Percentiles rank a stretch among this genome's conserved stretches.
Conservation (phyloP, 805 yeast genomes). For the Wickerhamiella bombiphila region DNA sequence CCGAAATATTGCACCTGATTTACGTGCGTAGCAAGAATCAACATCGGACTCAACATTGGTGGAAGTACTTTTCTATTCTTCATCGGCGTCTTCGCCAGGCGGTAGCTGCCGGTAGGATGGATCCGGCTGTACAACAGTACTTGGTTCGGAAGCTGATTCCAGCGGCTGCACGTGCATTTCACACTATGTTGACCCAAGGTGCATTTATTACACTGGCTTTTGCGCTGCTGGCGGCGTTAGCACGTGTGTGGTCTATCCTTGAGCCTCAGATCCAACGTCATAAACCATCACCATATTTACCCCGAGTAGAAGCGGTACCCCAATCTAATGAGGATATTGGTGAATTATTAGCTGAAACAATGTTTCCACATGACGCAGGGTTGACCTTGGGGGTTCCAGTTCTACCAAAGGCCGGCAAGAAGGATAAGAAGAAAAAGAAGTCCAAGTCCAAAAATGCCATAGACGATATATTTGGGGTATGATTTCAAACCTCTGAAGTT, state of each 20-base stretch:
- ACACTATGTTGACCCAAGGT: conserved; percentile 54
- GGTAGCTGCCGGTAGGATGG: conserved; percentile 5
- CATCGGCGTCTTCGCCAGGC: conserved; percentile 32
- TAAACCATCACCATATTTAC: conserved; percentile 1
- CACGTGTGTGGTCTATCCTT: conserved; percentile 29
- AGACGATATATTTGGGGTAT: conserved; percentile 58
- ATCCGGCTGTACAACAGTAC: conserved; percentile 17
- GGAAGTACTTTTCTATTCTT: conserved; percentile 50
- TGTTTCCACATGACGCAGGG: too few relatives aligned
- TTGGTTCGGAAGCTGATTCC: conserved; percentile 28
- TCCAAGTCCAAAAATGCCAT: conserved; percentile 42
- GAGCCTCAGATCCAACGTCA: conserved; percentile 2
- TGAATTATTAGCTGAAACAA: too few relatives aligned
- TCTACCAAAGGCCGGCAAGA: conserved; percentile 10
- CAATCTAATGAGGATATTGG: too few relatives aligned
- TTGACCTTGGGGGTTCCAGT: too few relatives aligned
- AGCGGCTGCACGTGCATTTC: conserved; percentile 44
- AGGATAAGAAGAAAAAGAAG: conserved; percentile 27
- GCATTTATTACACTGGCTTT: conserved; percentile 67
- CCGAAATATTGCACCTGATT: conserved; percentile 41
- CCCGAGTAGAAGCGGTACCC: too few relatives aligned
- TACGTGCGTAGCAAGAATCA: conserved; percentile 66
- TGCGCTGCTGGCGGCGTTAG: conserved; percentile 42
- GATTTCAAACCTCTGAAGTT: too few relatives aligned
- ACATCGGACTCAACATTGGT: conserved; percentile 61